Percentiles rank a stretch among this genome's conserved stretches.
phyloP scores from a whole-genome alignment of 1,284 basidiomycete genomes.

The Phenoliferia sp. region DNA sequence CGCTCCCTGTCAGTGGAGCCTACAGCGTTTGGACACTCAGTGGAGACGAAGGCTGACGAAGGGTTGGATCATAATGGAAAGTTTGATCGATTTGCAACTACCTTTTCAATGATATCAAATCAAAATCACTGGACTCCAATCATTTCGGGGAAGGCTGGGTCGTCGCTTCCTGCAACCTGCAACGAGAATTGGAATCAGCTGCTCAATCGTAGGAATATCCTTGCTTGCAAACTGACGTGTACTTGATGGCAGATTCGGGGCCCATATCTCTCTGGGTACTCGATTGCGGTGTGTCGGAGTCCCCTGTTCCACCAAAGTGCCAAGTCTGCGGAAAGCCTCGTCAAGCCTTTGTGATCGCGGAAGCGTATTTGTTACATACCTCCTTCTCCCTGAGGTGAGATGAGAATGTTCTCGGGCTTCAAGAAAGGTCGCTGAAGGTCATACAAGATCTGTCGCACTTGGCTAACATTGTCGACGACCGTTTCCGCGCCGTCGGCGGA shows the following conservation, averaged over 20 bases:
- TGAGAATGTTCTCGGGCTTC: constrained; percentile 4
- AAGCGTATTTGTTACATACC: neutral
- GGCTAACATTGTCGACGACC: neutral
- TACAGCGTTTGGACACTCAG: no score
- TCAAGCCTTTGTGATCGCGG: neutral
- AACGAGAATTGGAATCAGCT: neutral
- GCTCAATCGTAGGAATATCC: neutral
- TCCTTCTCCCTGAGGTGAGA: constrained; percentile 1
- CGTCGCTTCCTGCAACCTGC: constrained; percentile 1
- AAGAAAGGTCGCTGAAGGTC: constrained; percentile 7
- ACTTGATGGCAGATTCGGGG: constrained; percentile 5
- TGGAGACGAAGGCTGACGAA: neutral
- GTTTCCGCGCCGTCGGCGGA: neutral
- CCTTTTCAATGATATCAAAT: neutral
- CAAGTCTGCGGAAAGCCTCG: constrained; percentile 2
- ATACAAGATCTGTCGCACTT: constrained; percentile 2
- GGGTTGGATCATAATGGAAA: neutral
- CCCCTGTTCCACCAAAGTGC: constrained; percentile 9
- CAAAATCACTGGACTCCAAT: neutral
- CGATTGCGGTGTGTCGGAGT: neutral
- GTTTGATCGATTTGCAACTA: neutral
- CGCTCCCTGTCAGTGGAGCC: no score
- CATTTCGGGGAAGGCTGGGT: neutral
- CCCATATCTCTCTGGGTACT: neutral
- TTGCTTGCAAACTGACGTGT: neutral